Base-by-base conservation (phyloP, 371 early-diverging fungal genomes). In the Mortierella sp. region DNA sequence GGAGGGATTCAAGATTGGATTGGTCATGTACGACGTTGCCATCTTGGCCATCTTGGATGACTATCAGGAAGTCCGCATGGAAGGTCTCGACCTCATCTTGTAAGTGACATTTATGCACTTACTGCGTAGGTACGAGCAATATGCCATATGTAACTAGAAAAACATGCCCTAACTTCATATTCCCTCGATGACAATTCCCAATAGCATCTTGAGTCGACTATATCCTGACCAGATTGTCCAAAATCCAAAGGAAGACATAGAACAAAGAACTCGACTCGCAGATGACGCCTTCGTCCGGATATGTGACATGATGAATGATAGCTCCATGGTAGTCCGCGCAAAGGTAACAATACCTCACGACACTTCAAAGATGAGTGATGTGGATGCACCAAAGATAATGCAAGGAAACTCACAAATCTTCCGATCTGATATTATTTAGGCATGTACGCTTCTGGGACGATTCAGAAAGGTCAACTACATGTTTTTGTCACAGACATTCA, bases 291-390 rank as follows among this genome's bases (percentile, higher is more conserved):
- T 96, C 78, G 91, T 93, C 29, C 91, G 92, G 82, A 89, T 94
- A 24, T 96, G 96, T 77, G 96, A 96, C 79, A 88, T 95, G 88
- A 93, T 95, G 43, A 96, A 95, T 75, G 96, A 96, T 82, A 89
- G 91, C 58, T 91, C 93, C 2, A 90, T 94, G 70, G 83, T 85
- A 24, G 92, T 96, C 24, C 90, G 96, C 4, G 92, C 93, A 54
- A 93, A 90, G 77, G 84, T 82, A 81, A 12, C 56, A 56, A 56
- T 16, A n/a, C 2, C 2, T 35, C 24, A 68, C 2, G 24, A 38
- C 24, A 38, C 6, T 7, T 21, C 2, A 68, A 68, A 41, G 21
- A 21, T 32, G 18, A 21, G 14, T 38, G 35, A 16, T 24, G 24
- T 38, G 11, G 24, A 21, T 11, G 68, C 35, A 14, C 8, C 8